Evolutionary conservation across 768 basidiomycete genomes (phyloP), one percentile per base, ranked within the genome.

Genomic region (Tulasnella sp.): DNA sequence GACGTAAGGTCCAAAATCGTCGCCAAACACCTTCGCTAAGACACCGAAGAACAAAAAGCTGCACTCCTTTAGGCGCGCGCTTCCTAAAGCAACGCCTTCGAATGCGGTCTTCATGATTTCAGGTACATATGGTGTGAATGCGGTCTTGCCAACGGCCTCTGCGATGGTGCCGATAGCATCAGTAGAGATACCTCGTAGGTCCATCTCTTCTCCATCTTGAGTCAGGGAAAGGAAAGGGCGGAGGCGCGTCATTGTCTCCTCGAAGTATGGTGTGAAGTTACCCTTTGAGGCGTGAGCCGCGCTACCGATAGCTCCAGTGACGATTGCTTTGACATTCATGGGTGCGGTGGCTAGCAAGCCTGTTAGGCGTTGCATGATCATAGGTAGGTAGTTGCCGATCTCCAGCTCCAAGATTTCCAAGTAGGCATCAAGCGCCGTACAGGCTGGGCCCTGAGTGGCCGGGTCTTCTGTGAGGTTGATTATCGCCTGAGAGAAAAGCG

Each of bases 111-210:
- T 82, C 96, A 99, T 98, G 79, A 94, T 82, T 59, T 90, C 84
- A n/a, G 83, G 78, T 76, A 94, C 96, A 80, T 86, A 98, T 17
- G 92, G 93, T 31, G 89, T 77, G 84, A 98, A 99, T 27, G 82
- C 75, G 12, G 98, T 93, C 68, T 84, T 81, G 63, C 96, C 94
- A 61, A 98, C 90, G 7, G 94, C 92, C 73, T 98, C 94, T 12
- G 96, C 90, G 65, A 99, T 91, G 0, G 96, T 97, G 53, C 96
- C 96, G 61, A 97, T 84, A n/a, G 96, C 91, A 72, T 98, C 96
- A 83, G 96, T 96, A 10, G 94, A 86, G 68, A 97, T 93, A 38
- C 96, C 94, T 59, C 94, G 89, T 41, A 99, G 80, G 66, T 97
- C 93, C 45, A 78, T 82, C 73, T 96, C 91, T 69, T 96, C 94